These are phyloP conservation scores for Candida manassasensis DNA, from an alignment of 805 yeast species.

Conservation along the genomic window DNA sequence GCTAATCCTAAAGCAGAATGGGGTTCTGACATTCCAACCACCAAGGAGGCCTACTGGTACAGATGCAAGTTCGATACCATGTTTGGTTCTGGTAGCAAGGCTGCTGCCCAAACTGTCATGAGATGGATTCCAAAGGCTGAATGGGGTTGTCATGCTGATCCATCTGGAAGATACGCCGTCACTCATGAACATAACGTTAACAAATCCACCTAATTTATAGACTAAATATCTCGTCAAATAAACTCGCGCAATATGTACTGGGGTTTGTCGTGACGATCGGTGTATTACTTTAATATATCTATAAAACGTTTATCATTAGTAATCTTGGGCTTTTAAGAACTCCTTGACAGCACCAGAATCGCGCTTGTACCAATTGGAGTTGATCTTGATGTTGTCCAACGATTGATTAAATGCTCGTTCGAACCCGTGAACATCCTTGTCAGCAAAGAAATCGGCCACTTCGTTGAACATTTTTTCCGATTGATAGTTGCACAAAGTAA, in stretches of 20 bases:
- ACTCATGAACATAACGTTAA: conserved; percentile 63
- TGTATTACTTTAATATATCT: no score
- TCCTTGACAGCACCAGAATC: conserved; percentile 36
- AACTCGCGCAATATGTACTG: no score
- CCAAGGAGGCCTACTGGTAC: conserved; percentile 99
- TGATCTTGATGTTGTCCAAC: conserved; percentile 49
- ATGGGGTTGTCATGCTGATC: conserved; percentile 99
- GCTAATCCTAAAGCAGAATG: conserved; percentile 90
- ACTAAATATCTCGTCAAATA: background rate
- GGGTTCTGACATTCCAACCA: conserved; percentile 93
- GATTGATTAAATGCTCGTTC: conserved; percentile 55
- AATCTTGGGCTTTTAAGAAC: conserved; percentile 4
- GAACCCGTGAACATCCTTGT: conserved; percentile 39
- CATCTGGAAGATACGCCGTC: conserved; percentile 94
- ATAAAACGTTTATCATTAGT: background rate
- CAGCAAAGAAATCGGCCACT: conserved; percentile 25
- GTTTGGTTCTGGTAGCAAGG: conserved; percentile 67
- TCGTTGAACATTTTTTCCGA: conserved; percentile 29
- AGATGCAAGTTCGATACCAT: conserved; percentile 92
- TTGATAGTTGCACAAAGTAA: conserved; percentile 37
- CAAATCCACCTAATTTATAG: conserved; percentile 7
- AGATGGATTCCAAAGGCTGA: conserved; percentile 99
- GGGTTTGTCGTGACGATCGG: no score
- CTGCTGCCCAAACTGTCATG: conserved; percentile 96
- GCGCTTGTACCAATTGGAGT: conserved; percentile 47